Base-by-base conservation (phyloP, 1,284 basidiomycete genomes). In the Ganoderma lingzhi region DNA sequence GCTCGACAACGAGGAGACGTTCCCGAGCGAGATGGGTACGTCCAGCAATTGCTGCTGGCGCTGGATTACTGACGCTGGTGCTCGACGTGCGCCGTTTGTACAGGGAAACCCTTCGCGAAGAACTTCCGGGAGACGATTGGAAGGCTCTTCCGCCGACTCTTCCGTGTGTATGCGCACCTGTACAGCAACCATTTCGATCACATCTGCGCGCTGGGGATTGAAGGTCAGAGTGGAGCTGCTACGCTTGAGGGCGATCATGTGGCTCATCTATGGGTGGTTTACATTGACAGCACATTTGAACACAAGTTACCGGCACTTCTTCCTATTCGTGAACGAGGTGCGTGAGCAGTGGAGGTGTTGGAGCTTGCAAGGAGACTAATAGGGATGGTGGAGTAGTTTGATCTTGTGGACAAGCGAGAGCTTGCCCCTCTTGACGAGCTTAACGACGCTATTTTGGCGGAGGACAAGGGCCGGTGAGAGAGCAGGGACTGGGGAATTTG, bases 151-250 rank as follows among this genome's bases (percentile, higher is more conserved):
- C 88, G 98, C 64, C 88, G 98, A 35, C 83, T 99, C 62, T 99
- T 99, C 87, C 88, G 98, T 17, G 95, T 99, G 55, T 99, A 99
- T 79, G 98, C 97, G 30, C 98, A 99, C 81, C 92, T 99, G 77
- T 99, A 99, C 85, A 98, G 97, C 86, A 97, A 97, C 76, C 98
- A 99, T 82, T 99, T 99, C 81, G 97, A 99, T 77, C 97, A 99
- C 78, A 96, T 99, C 71, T 99, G 97, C 81, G 98, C 97, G 9
- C 84, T 99, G 62, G 96, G 96, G 17, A 98, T 99, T 71, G 98
- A 99, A 88, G 96, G 96, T 97, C 73, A 64, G 85, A 55, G 23
- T 14, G 44, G 53, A 30, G 53, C 37, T 12, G 44, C 15, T n/a
- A 39, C 2, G 15, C 9, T 17, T 39, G 12, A 8, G 59, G 23